These are phyloP conservation scores for Pseudozyma sp. DNA, from an alignment of 1,284 basidiomycete genomes.

Conservation along the genomic window DNA sequence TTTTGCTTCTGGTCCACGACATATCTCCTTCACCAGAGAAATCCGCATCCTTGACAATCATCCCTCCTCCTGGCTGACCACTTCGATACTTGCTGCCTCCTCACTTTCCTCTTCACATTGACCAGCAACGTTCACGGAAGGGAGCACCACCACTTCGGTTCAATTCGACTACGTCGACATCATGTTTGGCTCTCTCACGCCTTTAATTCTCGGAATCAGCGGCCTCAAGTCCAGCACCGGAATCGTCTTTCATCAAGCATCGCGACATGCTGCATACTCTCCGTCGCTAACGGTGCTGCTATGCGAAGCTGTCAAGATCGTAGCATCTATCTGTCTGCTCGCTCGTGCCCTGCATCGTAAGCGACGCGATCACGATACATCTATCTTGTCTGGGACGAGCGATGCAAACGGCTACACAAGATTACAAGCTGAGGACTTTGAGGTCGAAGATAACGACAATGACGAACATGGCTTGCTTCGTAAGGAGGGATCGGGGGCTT, in stretches of 20 bases:
- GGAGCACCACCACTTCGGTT: no score
- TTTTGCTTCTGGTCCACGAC: no score
- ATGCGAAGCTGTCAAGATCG: slow-evolving; percentile 30
- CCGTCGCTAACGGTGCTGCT: slow-evolving; percentile 25
- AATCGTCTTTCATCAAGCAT: slow-evolving; percentile 30
- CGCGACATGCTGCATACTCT: slow-evolving; percentile 26
- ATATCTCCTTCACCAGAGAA: no score
- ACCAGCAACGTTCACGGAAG: no score
- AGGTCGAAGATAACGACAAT: neutral
- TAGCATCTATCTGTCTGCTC: slow-evolving; percentile 10
- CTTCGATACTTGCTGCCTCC: no score
- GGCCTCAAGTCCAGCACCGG: slow-evolving; percentile 16
- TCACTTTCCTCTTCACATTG: no score
- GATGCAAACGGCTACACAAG: slow-evolving; percentile 6
- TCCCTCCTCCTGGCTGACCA: no score
- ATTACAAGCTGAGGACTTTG: slow-evolving; percentile 13
- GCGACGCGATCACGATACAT: neutral
- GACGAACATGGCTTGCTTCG: neutral
- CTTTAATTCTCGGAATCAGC: slow-evolving; percentile 19
- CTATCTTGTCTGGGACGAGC: neutral
- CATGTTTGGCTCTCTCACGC: slow-evolving; percentile 28
- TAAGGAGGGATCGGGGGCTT: neutral
- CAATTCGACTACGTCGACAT: neutral
- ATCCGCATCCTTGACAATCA: no score
- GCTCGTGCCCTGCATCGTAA: slow-evolving; percentile 15